These are phyloP conservation scores for Candida gigantensis DNA, from an alignment of 1,139 yeast genomes.

Conservation along the genomic window DNA sequence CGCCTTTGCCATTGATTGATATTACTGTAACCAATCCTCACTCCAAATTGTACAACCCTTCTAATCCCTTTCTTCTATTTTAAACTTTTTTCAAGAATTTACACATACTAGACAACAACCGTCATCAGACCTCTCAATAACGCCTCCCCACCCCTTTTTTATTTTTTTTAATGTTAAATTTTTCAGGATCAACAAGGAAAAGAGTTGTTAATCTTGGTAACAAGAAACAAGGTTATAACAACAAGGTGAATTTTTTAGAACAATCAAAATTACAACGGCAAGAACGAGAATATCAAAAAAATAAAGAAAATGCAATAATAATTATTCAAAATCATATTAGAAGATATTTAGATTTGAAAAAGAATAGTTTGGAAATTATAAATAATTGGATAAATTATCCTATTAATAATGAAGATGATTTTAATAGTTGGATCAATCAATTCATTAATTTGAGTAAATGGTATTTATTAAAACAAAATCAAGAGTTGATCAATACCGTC, in stretches of 20 bases:
- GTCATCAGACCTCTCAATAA: too few relatives aligned
- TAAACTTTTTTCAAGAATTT: too few relatives aligned
- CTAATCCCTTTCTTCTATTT: too few relatives aligned
- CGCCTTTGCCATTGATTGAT: too few relatives aligned
- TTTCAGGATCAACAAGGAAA: constrained; percentile 63
- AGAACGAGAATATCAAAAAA: constrained; percentile 58
- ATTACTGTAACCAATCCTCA: too few relatives aligned
- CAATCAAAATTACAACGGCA: constrained; percentile 67
- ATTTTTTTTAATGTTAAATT: constrained; percentile 46
- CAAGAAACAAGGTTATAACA: constrained; percentile 26
- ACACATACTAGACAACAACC: too few relatives aligned
- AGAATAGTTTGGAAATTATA: constrained; percentile 8
- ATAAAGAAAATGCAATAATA: constrained; percentile 49
- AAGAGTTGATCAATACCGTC: constrained; percentile 1
- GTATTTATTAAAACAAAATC: constrained; percentile 10
- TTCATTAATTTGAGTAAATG: constrained; percentile 18
- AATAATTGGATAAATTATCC: constrained; percentile 11
- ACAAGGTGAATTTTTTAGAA: constrained; percentile 38
- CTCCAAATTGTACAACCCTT: too few relatives aligned
- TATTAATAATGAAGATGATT: constrained; percentile 5
- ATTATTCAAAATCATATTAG: constrained; percentile 52
- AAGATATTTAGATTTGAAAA: constrained; percentile 31
- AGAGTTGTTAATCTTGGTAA: constrained; percentile 80
- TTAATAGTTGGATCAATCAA: constrained; percentile 11
- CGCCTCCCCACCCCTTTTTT: too few relatives aligned